A percentile compares a stretch with the other conserved stretches of the same genome.
Conservation (phyloP, 768 basidiomycete species). For the Royoungia palumana region DNA sequence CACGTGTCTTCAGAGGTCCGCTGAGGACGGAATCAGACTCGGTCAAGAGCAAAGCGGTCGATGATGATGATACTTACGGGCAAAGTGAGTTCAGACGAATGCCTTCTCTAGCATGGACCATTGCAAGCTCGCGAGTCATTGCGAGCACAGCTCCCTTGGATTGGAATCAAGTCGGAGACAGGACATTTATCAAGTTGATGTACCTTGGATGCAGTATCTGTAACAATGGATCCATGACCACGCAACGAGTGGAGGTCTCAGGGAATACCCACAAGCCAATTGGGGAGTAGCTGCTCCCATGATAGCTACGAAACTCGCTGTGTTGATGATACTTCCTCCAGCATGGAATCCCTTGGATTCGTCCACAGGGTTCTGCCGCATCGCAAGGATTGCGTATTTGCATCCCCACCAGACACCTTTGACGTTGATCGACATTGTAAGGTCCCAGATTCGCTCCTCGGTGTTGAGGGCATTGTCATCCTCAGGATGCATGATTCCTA, state of each 20-base stretch:
- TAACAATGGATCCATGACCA: constrained; percentile 6
- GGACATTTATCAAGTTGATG: not conserved
- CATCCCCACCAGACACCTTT: constrained; percentile 99
- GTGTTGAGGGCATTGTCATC: constrained; percentile 97
- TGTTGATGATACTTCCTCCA: constrained; percentile 95
- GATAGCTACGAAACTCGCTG: constrained; percentile 93
- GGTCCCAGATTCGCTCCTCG: constrained; percentile 94
- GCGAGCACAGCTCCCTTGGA: constrained; percentile 90
- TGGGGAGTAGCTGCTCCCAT: constrained; percentile 98
- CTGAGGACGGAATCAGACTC: constrained; percentile 37
- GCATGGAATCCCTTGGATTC: constrained; percentile 71
- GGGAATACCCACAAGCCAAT: constrained; percentile 68
- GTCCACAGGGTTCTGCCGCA: constrained; percentile 89
- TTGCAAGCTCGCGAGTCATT: constrained; percentile 96
- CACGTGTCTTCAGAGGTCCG: constrained; percentile 93
- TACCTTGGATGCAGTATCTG: constrained; percentile 95
- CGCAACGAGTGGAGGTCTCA: not conserved
- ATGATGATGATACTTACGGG: constrained; percentile 58
- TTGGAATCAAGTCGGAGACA: constrained; percentile 9
- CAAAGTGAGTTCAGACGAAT: constrained; percentile 95
- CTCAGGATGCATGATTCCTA: constrained; percentile 96
- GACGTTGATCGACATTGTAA: constrained; percentile 90
- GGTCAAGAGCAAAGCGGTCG: not conserved
- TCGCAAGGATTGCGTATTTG: constrained; percentile 95
- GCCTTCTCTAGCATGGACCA: constrained; percentile 96